Evolutionary conservation across 2,329 filamentous ascomycete species (phyloP).

Genomic region (Fusarium sterilihyphosum): DNA sequence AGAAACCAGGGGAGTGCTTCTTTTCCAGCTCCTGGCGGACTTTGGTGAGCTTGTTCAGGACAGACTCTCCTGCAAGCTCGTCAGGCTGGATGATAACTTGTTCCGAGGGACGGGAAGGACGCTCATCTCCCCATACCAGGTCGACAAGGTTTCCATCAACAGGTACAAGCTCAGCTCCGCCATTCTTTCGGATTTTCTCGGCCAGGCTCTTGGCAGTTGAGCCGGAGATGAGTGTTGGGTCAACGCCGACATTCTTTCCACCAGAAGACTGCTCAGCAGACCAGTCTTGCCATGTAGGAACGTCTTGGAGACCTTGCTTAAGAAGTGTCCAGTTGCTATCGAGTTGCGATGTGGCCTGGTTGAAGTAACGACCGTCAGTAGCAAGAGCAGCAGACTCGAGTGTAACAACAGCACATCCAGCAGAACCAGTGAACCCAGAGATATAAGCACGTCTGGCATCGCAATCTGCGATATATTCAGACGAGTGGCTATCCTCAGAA

Average conservation of each 20-base stretch:
- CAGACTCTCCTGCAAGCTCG: conserved; percentile 83
- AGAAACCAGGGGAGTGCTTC: conserved; percentile 86
- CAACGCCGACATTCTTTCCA: conserved; percentile 89
- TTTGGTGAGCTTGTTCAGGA: conserved; percentile 83
- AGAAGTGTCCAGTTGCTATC: conserved; percentile 91
- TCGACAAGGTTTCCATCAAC: conserved; percentile 90
- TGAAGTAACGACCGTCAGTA: conserved; percentile 98
- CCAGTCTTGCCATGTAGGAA: conserved; percentile 99
- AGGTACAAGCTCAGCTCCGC: conserved; percentile 79
- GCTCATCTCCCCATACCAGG: conserved; percentile 80
- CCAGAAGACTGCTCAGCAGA: conserved; percentile 84
- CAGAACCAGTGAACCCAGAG: conserved; percentile 93
- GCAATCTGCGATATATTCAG: conserved; percentile 97
- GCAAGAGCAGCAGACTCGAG: conserved; percentile 87
- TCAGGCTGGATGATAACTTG: conserved; percentile 76
- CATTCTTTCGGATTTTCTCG: conserved; percentile 88
- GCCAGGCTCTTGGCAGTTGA: conserved; percentile 73
- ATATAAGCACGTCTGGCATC: conserved; percentile 93
- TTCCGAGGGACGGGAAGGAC: conserved; percentile 80
- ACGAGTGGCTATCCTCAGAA: conserved; percentile 96
- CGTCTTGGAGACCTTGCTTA: conserved; percentile 92
- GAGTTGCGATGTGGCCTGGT: conserved; percentile 90
- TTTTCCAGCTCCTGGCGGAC: conserved; percentile 91
- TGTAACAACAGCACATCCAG: conserved; percentile 90
- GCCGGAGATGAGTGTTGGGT: conserved; percentile 85